Percentiles rank a stretch among this genome's conserved stretches.
Conservation (phyloP, 2,329 filamentous ascomycete genomes). For the Tolypocladium ophioglossoides region DNA sequence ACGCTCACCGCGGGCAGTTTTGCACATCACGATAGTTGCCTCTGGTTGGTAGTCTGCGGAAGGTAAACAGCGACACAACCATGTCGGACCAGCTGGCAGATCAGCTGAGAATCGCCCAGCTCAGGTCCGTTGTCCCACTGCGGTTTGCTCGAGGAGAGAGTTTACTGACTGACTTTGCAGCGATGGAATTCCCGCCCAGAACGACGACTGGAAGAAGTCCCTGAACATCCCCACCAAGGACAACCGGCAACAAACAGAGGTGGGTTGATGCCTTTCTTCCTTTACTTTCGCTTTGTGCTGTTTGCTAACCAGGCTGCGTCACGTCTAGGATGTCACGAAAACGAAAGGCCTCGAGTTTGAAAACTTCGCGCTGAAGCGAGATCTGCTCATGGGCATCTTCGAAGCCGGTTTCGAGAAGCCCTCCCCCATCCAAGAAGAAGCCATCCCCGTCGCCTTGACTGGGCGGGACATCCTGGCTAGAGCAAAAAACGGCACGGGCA, state of each 20-base stretch:
- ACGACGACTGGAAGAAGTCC: constrained; percentile 62
- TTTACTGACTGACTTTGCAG: constrained; percentile 16
- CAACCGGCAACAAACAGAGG: constrained; percentile 71
- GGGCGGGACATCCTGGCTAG: constrained; percentile 91
- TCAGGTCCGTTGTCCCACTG: constrained; percentile 23
- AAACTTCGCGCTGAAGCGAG: constrained; percentile 89
- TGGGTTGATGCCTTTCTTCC: constrained; percentile 19
- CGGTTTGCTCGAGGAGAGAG: neutral
- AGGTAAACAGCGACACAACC: constrained; percentile 13
- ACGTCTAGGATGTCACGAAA: constrained; percentile 78
- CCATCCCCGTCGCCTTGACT: constrained; percentile 90
- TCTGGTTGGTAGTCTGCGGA: constrained; percentile 13
- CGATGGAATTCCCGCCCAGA: constrained; percentile 33
- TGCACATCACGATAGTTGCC: constrained; percentile 9
- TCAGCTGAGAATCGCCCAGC: constrained; percentile 29
- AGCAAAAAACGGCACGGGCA: constrained; percentile 97
- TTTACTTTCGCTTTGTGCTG: constrained; percentile 3
- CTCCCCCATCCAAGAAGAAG: constrained; percentile 98
- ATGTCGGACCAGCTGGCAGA: constrained; percentile 37
- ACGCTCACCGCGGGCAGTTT: constrained; percentile 2
- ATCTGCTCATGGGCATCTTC: constrained; percentile 97
- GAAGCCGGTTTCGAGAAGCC: constrained; percentile 98
- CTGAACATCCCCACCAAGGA: constrained; percentile 66
- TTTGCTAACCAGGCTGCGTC: neutral
- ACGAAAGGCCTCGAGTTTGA: constrained; percentile 98